These are phyloP conservation scores for Helicostylum pulchrum DNA, from an alignment of 192 early-diverging fungal species.

Conservation along the genomic window DNA sequence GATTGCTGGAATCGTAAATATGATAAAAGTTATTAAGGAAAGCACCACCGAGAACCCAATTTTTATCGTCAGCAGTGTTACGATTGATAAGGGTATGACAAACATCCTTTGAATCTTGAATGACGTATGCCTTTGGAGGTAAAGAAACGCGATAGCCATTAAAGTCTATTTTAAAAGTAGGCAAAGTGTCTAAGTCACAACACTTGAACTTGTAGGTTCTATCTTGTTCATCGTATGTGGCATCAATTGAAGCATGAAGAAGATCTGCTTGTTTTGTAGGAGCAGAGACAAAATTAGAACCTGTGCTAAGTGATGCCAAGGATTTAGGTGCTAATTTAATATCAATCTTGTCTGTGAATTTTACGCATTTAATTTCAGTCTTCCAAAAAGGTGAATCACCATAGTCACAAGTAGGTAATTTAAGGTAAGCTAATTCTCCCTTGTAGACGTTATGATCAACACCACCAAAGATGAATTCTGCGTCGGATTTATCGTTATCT, in stretches of 20 bases:
- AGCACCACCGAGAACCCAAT: conserved; percentile 27
- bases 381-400: conserved; percentile 27
- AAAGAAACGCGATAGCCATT: conserved; percentile 19
- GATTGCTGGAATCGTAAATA: conserved; percentile 27
- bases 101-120: conserved; percentile 2
- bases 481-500: conserved; percentile 9
- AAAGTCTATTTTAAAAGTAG: conserved; percentile 18
- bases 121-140: conserved; percentile 13
- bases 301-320: conserved; percentile 23
- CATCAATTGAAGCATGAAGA: conserved; percentile 28
- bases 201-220: conserved; percentile 20
- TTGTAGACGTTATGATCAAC: conserved; percentile 30
- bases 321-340: conserved; percentile 23
- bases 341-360: conserved; percentile 18
- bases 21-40: conserved; percentile 34
- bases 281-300: conserved; percentile 23
- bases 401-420: conserved; percentile 22
- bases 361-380: conserved; percentile 20
- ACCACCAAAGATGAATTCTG: conserved; percentile 31
- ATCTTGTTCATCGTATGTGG: conserved; percentile 4
- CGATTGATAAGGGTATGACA: conserved; percentile 20
- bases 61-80: conserved; percentile 10
- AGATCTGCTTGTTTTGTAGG: conserved; percentile 19
- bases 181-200: conserved; percentile 16
- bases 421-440: conserved; percentile 24